Evolutionary conservation across 306 rosid genomes (phyloP), one percentile per base, ranked within the genome.

Genomic region (Cicer pinnatifidum): DNA sequence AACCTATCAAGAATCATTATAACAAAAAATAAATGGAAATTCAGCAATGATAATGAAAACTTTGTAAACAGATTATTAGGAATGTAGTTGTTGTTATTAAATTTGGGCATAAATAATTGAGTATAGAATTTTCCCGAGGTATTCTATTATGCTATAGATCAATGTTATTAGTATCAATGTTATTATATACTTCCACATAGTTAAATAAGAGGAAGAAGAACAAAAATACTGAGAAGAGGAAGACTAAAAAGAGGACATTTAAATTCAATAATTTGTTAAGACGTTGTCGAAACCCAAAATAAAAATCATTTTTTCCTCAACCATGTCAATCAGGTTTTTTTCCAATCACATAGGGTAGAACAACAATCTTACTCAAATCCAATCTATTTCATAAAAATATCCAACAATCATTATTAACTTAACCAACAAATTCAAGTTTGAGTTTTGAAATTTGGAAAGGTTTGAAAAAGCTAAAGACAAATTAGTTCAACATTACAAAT

Each of bases 1-100:
- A 17, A 91, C 87, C 97, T 91, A 82, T 70, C 75, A 81, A 23
- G 57, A 15, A 76, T 19, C 73, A 72, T 53, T 64, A 43, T 46
- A 12, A 35, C 66, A 45, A 59, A 59, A 71, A 44, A 45, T 41
- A 73, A 51, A 51, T 65, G 62, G 52, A 66, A 59, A 74, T 69
- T 44, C 19, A 60, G 54, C 6, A 51, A 45, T 13, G 16, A 59
- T 10, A 61, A 65, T 33, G 16, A 17, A 16, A 6, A 9, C 17
- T 72, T 37, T 48, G 17, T 7, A 48, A 76, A 40, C 38, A 43
- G 56, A 72, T 11, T 11, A 13, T 65, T 52, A 60, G 61, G 17
- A 16, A 23, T 37, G 54, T n/a, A 72, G 33, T n/a, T 17, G 46
- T 9, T 7, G 17, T 8, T 9, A 68, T 59, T 66, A 19, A 16